phyloP scores from a whole-genome alignment of 768 basidiomycete species.

The Nidularia pulvinata region DNA sequence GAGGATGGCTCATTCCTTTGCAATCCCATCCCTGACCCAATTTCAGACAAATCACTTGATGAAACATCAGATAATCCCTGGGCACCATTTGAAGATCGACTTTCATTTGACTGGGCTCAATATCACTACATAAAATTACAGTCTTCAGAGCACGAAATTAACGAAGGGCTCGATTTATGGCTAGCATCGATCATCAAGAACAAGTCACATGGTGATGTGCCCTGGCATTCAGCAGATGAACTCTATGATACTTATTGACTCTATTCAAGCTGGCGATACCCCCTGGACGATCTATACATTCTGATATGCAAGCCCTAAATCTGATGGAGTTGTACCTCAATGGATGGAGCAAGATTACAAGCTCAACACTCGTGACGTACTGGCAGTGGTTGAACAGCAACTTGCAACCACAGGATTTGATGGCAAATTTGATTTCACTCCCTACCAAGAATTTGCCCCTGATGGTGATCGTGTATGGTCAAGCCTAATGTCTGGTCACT shows the following conservation, averaged over 20 bases:
- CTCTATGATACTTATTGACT: constrained; percentile 18
- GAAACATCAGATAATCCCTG: constrained; percentile 10
- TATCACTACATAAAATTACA: constrained; percentile 20
- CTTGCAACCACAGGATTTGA: constrained; percentile 16
- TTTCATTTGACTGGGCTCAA: constrained; percentile 23
- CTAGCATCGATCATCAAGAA: constrained; percentile 5
- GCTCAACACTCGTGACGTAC: constrained; percentile 16
- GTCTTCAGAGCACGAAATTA: constrained; percentile 13
- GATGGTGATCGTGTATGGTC: constrained; percentile 14
- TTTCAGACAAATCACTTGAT: too few species aligned
- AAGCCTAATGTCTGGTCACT: constrained; percentile 33
- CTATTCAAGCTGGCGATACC: constrained; percentile 13
- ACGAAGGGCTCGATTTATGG: constrained; percentile 19
- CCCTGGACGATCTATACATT: constrained; percentile 17
- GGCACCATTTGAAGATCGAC: constrained; percentile 18
- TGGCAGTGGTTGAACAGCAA: constrained; percentile 13
- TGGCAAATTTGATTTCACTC: constrained; percentile 13
- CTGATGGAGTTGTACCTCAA: not conserved
- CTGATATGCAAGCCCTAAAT: constrained; percentile 13
- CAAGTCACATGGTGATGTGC: not conserved
- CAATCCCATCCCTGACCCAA: too few species aligned
- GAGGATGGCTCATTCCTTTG: too few species aligned
- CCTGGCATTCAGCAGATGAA: constrained; percentile 15
- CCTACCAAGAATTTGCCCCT: constrained; percentile 17
- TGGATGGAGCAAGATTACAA: constrained; percentile 25